These are phyloP conservation scores for Ustilago shanxiensis DNA, from an alignment of 1,284 basidiomycete species.

Conservation along the genomic window DNA sequence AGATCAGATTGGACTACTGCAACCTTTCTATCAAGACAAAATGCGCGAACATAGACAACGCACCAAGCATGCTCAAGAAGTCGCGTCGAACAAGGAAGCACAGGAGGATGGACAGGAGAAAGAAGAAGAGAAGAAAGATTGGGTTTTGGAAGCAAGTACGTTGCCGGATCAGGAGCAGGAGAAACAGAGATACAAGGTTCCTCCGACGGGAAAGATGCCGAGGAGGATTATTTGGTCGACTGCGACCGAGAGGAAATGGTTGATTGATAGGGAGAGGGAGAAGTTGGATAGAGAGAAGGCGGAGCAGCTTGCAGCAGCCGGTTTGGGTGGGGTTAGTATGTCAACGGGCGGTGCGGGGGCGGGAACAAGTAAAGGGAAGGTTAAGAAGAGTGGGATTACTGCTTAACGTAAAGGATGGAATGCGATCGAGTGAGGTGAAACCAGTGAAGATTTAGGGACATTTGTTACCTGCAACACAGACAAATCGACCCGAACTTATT, in stretches of 20 bases:
- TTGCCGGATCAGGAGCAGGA: conserved; percentile 64
- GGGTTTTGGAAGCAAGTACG: conserved; percentile 22
- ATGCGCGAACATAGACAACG: conserved; percentile 38
- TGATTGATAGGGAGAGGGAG: conserved; percentile 13
- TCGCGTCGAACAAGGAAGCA: neutral
- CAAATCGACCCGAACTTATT: too few species aligned
- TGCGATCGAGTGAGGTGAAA: too few species aligned
- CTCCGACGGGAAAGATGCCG: conserved; percentile 67
- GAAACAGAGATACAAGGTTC: conserved; percentile 64
- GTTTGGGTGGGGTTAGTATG: conserved; percentile 6
- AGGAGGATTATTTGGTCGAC: conserved; percentile 40
- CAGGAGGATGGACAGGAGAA: conserved; percentile 5
- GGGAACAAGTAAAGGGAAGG: conserved; percentile 22
- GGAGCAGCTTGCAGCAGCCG: neutral
- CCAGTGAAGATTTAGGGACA: too few species aligned
- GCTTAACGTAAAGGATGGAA: too few species aligned
- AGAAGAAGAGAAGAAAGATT: conserved; percentile 22
- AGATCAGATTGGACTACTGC: conserved; percentile 86
- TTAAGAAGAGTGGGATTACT: conserved; percentile 30
- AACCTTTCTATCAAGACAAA: conserved; percentile 75
- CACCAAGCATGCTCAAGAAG: conserved; percentile 22
- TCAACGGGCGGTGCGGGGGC: conserved; percentile 3
- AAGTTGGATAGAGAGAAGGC: conserved; percentile 7
- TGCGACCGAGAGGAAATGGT: neutral
- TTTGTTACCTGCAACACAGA: too few species aligned